Evolutionary conservation across 2,329 filamentous ascomycete species (phyloP), one percentile per base, ranked within the genome.

Genomic region (Aspergillus pseudoglaucus): DNA sequence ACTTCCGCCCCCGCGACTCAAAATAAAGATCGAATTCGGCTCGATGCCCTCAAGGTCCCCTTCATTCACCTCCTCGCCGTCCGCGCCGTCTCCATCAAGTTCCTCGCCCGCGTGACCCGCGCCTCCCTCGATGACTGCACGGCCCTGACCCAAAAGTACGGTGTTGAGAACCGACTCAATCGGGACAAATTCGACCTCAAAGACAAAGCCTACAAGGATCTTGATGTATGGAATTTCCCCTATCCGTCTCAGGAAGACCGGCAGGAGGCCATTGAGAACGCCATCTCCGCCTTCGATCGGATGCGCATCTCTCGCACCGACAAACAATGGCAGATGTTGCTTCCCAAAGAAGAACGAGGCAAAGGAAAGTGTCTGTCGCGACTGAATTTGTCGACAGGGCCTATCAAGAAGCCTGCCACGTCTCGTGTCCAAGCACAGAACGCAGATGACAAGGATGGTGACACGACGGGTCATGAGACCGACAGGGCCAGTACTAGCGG

Each of bases 261-360:
- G 15, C 71, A 82, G 52, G 68, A 75, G 46, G 82, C 80, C 23
- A 79, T 84, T 57, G 77, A 83, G 53, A 78, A 78, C 64, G 80
- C 81, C 46, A 77, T 84, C 57, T 77, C 76, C 46, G 80, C 81
- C 39, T 84, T 80, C 61, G 82, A 85, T 63, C 75, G 82, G 46
- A 73, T 79, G 65, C 73, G 82, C 23, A 67, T 84, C 15, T 75
- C 77, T 6, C 78, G 78, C 53, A 73, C 77, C 33, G 81, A 84
- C 58, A 77, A 77, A 58, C 66, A 80, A 17, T 85, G 82, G 81
- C 81, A 85, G 65, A 72, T 72, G 54, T 68, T 85, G 49, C 70
- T 84, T 47, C 79, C 79, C 6, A 75, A 75, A 56, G 74, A 79
- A 44, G 80, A 84, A 57, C 75, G 81, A 53, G 78, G 78, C 40